Percentiles rank a stretch among this genome's conserved stretches.
phyloP scores from a whole-genome alignment of 805 yeast genomes.

The Pichia rugopelliculosa region DNA sequence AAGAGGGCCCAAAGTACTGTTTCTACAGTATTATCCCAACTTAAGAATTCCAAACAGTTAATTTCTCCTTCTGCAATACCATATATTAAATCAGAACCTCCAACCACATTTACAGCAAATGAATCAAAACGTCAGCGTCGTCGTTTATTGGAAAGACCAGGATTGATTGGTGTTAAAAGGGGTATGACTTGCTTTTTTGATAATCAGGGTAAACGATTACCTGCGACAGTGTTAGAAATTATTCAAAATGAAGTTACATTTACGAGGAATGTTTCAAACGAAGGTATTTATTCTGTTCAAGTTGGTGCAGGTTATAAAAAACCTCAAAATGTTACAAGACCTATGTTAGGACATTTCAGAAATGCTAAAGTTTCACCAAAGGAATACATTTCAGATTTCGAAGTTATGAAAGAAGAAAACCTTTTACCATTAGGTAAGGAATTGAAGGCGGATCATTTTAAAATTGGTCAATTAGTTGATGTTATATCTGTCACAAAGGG shows the following conservation, averaged over 20 bases:
- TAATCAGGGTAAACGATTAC: constrained; percentile 56
- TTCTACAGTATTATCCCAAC: neutral
- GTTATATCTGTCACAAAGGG: constrained; percentile 76
- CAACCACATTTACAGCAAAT: constrained; percentile 57
- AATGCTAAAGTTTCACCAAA: constrained; percentile 83
- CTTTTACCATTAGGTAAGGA: constrained; percentile 72
- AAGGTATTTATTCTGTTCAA: constrained; percentile 82
- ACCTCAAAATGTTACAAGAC: constrained; percentile 54
- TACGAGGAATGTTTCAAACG: constrained; percentile 58
- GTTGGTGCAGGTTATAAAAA: constrained; percentile 70
- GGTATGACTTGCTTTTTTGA: constrained; percentile 89
- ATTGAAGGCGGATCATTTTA: constrained; percentile 76
- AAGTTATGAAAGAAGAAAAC: constrained; percentile 59
- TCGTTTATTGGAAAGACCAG: constrained; percentile 70
- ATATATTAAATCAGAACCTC: constrained; percentile 37
- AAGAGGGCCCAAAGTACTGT: constrained; percentile 8
- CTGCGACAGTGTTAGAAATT: constrained; percentile 84
- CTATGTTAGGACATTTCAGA: constrained; percentile 68
- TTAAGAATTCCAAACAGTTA: constrained; percentile 15
- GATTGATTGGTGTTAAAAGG: constrained; percentile 72
- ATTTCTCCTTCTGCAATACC: constrained; percentile 48
- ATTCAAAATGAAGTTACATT: constrained; percentile 81
- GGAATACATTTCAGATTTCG: constrained; percentile 64
- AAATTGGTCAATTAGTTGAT: constrained; percentile 78
- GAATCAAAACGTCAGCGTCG: constrained; percentile 65